Conservation (phyloP, 805 yeast species). For the Teunomyces pallodes region DNA sequence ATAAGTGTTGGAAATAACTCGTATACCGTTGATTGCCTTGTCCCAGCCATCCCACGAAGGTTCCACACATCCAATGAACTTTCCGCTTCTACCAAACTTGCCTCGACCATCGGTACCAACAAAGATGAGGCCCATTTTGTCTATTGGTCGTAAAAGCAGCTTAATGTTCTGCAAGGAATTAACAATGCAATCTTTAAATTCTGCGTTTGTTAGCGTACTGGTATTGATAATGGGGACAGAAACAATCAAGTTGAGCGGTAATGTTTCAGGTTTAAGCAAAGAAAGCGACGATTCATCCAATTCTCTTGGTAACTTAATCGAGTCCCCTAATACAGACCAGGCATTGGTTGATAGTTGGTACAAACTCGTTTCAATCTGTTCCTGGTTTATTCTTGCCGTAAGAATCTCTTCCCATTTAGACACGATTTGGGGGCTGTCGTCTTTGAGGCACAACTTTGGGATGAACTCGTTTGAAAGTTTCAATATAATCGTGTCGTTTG, state of each 20-base stretch:
- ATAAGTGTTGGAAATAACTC: constrained; percentile 21
- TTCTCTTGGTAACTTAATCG: constrained; percentile 35
- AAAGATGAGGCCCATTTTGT: constrained; percentile 47
- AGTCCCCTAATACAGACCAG: constrained; percentile 41
- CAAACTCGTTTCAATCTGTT: constrained; percentile 15
- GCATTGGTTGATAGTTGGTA: constrained; percentile 51
- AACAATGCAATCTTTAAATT: constrained; percentile 24
- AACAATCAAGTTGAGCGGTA: constrained; percentile 42
- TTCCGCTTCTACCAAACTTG: constrained; percentile 32
- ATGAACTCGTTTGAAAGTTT: constrained; percentile 39
- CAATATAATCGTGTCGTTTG: constrained; percentile 27
- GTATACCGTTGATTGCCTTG: constrained; percentile 36
- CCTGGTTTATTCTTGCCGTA: constrained; percentile 1
- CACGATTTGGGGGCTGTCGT: constrained; percentile 27
- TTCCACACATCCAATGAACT: constrained; percentile 47
- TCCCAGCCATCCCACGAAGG: constrained; percentile 51
- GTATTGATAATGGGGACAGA: constrained; percentile 41
- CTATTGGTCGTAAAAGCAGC: constrained; percentile 30
- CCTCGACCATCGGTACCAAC: constrained; percentile 47
- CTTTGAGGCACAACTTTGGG: constrained; percentile 43
- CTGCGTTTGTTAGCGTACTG: constrained; percentile 21
- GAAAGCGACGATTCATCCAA: constrained; percentile 36
- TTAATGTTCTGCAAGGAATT: constrained; percentile 23
- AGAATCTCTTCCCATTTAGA: constrained; percentile 41
- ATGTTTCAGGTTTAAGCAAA: constrained; percentile 37